Conservation (phyloP, 768 basidiomycete species). For the Russula abietina region DNA sequence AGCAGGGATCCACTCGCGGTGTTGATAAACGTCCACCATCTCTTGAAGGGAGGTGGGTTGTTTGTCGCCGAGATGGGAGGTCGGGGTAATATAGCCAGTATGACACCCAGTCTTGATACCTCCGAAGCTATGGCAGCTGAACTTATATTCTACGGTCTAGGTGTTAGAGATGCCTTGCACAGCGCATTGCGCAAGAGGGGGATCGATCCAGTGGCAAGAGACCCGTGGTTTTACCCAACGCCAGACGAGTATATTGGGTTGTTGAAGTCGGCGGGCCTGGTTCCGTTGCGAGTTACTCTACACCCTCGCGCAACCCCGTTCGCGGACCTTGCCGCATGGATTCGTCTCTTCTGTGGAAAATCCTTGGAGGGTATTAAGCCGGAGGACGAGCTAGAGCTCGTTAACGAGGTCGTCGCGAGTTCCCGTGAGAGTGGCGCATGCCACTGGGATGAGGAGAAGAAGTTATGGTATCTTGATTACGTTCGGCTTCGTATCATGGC, state of each 20-base stretch:
- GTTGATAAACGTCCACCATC: constrained; percentile 48
- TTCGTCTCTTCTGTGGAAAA: constrained; percentile 14
- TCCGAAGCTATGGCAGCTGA: not conserved
- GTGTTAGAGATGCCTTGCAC: constrained; percentile 55
- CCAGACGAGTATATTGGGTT: constrained; percentile 47
- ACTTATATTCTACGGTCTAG: constrained; percentile 36
- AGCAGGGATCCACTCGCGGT: constrained; percentile 66
- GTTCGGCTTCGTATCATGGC: constrained; percentile 20
- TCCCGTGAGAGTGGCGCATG: constrained; percentile 12
- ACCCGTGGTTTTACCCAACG: constrained; percentile 86
- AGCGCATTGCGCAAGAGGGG: constrained; percentile 47
- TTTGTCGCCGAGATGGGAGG: constrained; percentile 77
- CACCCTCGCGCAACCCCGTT: constrained; percentile 17
- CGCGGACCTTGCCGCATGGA: constrained; percentile 15
- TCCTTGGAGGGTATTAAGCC: constrained; percentile 15
- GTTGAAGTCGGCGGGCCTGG: constrained; percentile 6
- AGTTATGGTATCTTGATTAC: constrained; percentile 18
- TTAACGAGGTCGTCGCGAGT: constrained; percentile 12
- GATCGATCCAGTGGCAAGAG: constrained; percentile 50
- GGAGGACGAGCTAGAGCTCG: constrained; percentile 8
- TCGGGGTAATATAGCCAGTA: constrained; percentile 65
- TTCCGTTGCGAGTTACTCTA: constrained; percentile 11
- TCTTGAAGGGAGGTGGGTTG: constrained; percentile 64
- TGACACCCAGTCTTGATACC: constrained; percentile 15
- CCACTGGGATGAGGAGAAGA: constrained; percentile 8